Conservation (phyloP, 768 basidiomycete genomes). For the Boletus subcaerulescens region DNA sequence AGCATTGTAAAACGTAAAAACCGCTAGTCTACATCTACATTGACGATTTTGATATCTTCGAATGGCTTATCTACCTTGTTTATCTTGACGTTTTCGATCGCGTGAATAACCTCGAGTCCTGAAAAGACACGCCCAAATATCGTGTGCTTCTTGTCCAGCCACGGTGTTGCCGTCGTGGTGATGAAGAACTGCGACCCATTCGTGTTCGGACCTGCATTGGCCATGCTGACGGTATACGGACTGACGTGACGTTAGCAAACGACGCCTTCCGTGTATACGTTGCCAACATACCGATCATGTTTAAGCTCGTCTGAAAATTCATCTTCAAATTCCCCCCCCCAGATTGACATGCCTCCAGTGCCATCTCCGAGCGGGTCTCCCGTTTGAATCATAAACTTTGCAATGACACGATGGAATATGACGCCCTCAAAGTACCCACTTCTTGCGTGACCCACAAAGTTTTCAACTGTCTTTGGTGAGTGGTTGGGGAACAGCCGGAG, state of each 20-base stretch:
- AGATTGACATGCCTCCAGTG: slow-evolving; percentile 87
- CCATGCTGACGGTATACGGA: slow-evolving; percentile 96
- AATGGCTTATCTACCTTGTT: slow-evolving; percentile 86
- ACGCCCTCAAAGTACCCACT: slow-evolving; percentile 90
- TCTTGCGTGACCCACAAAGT: slow-evolving; percentile 90
- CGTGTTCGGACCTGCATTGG: slow-evolving; percentile 84
- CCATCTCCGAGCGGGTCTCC: slow-evolving; percentile 95
- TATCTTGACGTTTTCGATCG: slow-evolving; percentile 87
- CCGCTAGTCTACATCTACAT: slow-evolving; percentile 66
- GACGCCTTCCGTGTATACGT: neutral
- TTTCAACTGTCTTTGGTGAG: slow-evolving; percentile 95
- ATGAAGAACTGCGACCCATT: slow-evolving; percentile 99
- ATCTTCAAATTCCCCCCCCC: slow-evolving; percentile 89
- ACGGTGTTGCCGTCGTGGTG: slow-evolving; percentile 90
- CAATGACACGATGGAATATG: slow-evolving; percentile 96
- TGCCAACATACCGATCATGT: slow-evolving; percentile 72
- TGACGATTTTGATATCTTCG: slow-evolving; percentile 91
- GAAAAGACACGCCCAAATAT: slow-evolving; percentile 88
- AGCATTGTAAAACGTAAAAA: slow-evolving; percentile 35
- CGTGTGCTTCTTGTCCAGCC: slow-evolving; percentile 90
- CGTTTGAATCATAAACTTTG: slow-evolving; percentile 98
- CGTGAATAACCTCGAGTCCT: slow-evolving; percentile 86
- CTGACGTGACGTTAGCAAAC: slow-evolving; percentile 37
- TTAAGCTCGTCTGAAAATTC: slow-evolving; percentile 87
- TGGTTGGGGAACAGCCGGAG: slow-evolving; percentile 86